Evolutionary conservation across 306 rosid species (phyloP).

Genomic region (Fragaria iinumae): DNA sequence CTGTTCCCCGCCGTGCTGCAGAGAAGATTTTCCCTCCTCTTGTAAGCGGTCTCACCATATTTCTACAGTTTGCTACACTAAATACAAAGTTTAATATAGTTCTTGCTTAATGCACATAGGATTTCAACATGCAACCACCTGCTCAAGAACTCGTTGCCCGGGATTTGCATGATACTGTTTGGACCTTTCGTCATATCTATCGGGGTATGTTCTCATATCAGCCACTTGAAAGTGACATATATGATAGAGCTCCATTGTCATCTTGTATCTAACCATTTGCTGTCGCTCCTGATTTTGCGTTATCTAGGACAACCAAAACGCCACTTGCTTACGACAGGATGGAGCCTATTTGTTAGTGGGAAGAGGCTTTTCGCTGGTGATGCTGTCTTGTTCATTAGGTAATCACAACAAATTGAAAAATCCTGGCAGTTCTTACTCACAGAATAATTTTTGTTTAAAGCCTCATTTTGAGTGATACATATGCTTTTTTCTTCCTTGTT

Average conservation of each 20-base stretch:
- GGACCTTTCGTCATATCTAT: constrained; percentile 95
- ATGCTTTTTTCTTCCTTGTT: constrained; percentile 3
- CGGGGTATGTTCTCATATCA: constrained; percentile 52
- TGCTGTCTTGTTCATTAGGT: constrained; percentile 92
- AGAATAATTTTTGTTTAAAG: not conserved
- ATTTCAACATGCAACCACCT: constrained; percentile 88
- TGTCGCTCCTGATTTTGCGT: constrained; percentile 8
- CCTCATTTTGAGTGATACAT: not conserved
- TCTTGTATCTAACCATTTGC: constrained; percentile 13
- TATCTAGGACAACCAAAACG: constrained; percentile 95
- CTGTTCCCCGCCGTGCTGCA: constrained; percentile 97
- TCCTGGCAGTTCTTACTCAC: not conserved
- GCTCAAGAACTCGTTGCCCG: constrained; percentile 90
- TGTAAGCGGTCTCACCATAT: constrained; percentile 37
- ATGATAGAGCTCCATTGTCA: not conserved
- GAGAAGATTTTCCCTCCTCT: constrained; percentile 96
- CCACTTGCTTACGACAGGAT: constrained; percentile 94
- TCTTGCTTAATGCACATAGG: constrained; percentile 39
- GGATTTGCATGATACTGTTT: constrained; percentile 80
- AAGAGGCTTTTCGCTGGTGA: constrained; percentile 94
- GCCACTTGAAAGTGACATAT: constrained; percentile 1
- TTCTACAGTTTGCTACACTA: not conserved
- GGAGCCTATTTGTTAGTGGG: constrained; percentile 94
- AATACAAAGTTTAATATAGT: constrained; percentile 25
- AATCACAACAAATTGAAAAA: constrained; percentile 13